Conservation (phyloP, 1,284 basidiomycete species). For the Caloboletus inedulis region DNA sequence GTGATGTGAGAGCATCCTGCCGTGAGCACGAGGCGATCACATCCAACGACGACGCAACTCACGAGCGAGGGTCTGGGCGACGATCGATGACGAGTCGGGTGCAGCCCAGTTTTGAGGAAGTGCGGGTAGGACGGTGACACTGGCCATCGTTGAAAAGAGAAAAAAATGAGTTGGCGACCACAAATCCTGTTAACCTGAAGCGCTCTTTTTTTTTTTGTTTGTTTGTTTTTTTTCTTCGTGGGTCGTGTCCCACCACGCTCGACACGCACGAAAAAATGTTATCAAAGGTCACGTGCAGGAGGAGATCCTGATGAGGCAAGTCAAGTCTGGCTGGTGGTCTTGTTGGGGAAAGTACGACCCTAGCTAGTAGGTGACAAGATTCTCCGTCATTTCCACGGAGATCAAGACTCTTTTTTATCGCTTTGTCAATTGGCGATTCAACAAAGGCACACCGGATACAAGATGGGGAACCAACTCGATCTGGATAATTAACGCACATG, state of each 20-base stretch:
- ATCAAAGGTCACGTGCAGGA: slow-evolving; percentile 22
- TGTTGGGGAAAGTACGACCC: neutral
- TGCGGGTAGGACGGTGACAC: slow-evolving; percentile 21
- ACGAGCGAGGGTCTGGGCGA: slow-evolving; percentile 25
- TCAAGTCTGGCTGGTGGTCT: neutral
- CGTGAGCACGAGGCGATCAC: slow-evolving; percentile 1
- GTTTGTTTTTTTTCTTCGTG: neutral
- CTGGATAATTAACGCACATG: neutral
- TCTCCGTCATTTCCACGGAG: slow-evolving; percentile 24
- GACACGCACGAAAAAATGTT: slow-evolving; percentile 6
- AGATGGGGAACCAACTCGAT: neutral
- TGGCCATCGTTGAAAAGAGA: slow-evolving; percentile 20
- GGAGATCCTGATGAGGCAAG: neutral
- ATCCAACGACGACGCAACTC: slow-evolving; percentile 8
- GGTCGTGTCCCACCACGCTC: neutral
- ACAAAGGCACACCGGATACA: neutral
- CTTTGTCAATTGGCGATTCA: neutral
- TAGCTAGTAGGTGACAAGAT: neutral
- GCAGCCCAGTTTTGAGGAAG: slow-evolving; percentile 24
- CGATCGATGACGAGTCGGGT: slow-evolving; percentile 9
- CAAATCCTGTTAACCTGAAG: neutral
- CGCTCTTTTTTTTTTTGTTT: neutral
- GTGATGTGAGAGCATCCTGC: neutral
- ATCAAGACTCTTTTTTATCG: neutral
- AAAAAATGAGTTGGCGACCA: neutral